A percentile compares a stretch with the other conserved stretches of the same genome.
These are phyloP conservation scores for Thraustotheca clavata DNA, from an alignment of 352 stramenopile species.

Conservation along the genomic window DNA sequence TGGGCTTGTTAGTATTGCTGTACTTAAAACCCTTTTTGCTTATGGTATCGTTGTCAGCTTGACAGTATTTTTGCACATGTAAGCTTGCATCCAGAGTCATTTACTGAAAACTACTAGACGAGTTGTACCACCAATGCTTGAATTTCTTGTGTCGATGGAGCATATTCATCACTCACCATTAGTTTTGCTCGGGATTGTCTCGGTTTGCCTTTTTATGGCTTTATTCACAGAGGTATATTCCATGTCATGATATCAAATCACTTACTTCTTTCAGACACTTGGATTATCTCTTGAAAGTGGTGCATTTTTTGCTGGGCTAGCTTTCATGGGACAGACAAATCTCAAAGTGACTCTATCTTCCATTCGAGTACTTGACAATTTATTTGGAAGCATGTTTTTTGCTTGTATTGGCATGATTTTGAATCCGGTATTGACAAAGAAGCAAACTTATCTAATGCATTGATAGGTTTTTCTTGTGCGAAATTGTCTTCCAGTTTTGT, in stretches of 20 bases:
- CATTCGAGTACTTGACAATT: slow-evolving; percentile 80
- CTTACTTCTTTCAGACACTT: slow-evolving; percentile 26
- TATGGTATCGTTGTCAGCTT: slow-evolving; percentile 64
- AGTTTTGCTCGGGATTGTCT: slow-evolving; percentile 73
- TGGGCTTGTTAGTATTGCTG: slow-evolving; percentile 58
- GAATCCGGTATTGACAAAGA: slow-evolving; percentile 33
- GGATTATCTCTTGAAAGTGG: slow-evolving; percentile 76
- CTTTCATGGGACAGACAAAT: slow-evolving; percentile 63
- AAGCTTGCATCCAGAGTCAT: slow-evolving; percentile 18
- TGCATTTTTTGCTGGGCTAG: slow-evolving; percentile 70
- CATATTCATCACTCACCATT: slow-evolving; percentile 70
- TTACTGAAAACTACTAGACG: neutral
- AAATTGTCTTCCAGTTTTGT: slow-evolving; percentile 71
- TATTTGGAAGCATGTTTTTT: slow-evolving; percentile 87
- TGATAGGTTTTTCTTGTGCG: slow-evolving; percentile 49
- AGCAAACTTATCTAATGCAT: neutral
- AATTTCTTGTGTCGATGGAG: slow-evolving; percentile 71
- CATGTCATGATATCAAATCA: neutral
- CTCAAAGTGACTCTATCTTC: slow-evolving; percentile 63
- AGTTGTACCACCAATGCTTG: slow-evolving; percentile 54
- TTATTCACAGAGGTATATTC: slow-evolving; percentile 56
- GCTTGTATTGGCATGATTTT: slow-evolving; percentile 83
- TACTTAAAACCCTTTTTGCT: slow-evolving; percentile 55
- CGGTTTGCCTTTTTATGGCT: slow-evolving; percentile 76
- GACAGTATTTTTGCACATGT: slow-evolving; percentile 54